These are phyloP conservation scores for Cicer yamashitae DNA, from an alignment of 306 rosid species.

Conservation along the genomic window DNA sequence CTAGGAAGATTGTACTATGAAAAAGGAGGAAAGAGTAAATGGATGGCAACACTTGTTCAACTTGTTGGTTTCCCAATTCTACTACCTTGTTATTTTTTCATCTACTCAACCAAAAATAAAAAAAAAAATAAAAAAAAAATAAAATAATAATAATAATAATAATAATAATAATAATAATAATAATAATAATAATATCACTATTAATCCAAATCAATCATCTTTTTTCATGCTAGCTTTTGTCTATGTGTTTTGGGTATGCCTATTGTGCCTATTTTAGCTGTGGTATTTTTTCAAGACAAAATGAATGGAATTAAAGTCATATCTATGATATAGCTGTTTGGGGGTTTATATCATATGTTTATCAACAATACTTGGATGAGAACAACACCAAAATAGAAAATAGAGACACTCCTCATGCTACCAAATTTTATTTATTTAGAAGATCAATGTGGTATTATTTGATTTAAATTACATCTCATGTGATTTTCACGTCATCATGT, in stretches of 20 bases:
- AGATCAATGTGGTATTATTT: no score
- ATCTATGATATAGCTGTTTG: slow-evolving; percentile 49
- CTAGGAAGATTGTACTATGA: slow-evolving; percentile 46
- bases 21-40: slow-evolving; percentile 51
- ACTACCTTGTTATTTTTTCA: slow-evolving; percentile 40
- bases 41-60: slow-evolving; percentile 46
- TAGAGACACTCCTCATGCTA: not conserved
- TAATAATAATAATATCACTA: not conserved
- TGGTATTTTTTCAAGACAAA: slow-evolving; percentile 42
- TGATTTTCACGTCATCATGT: no score
- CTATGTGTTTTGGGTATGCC: slow-evolving; percentile 46
- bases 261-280: slow-evolving; percentile 47
- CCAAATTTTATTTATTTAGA: no score
- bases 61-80: slow-evolving; percentile 44
- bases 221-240: slow-evolving; percentile 32
- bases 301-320: slow-evolving; percentile 47
- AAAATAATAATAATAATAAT: no score
- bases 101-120: slow-evolving; percentile 29
- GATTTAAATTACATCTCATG: no score
- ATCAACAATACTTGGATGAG: slow-evolving; percentile 50
- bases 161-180: no score
- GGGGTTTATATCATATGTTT: slow-evolving; percentile 45
- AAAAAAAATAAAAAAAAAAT: no score
- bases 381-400: not conserved
- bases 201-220: slow-evolving; percentile 34